Evolutionary conservation across 2,329 filamentous ascomycete genomes (phyloP), one percentile per base, ranked within the genome.

Genomic region (Aspergillus glaucus): DNA sequence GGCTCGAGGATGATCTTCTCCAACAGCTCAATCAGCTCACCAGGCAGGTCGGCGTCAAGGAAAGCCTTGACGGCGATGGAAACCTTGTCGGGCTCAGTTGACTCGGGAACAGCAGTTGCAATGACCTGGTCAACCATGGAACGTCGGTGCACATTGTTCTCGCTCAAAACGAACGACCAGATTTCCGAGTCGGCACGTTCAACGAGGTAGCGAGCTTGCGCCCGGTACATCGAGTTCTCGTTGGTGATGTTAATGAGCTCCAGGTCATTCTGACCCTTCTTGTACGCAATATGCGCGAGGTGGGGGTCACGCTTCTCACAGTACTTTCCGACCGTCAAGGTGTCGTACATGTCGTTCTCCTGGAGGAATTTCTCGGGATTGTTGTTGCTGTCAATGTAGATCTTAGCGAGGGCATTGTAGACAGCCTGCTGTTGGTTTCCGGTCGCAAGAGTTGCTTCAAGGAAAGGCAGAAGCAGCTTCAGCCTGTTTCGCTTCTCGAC

Each of bases 1-100:
- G 93, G 94, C 77, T 98, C 93, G n/a, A 98, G 77, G 28, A 98
- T 92, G 58, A 98, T 98, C 83, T 97, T 98, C 78, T 98, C 94
- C 15, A 98, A 80, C 34, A 98, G 82, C 70, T 98, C 94, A 62
- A 98, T 97, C 45, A 98, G 80, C 75, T 98, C 93, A 4, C 85
- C 84, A 7, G 93, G 93, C 57, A 98, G 79, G 64, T 98, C 93
- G 49, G 87, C 88, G 57, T 86, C 84, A 46, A 98, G 82, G 78
- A 98, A 95, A 39, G 91, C 86, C 62, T 94, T 87, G 49, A 98
- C 93, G 43, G 93, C 93, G 56, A 96, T 81, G 0, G 89, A 95
- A 30, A 98, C 93, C 76, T 95, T 94, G 64, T 93, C 85, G 2
- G 94, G 93, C 58, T 98, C 92, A 5, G 80, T 90, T 9, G 87